These are phyloP conservation scores for Globisporangium camurandrum DNA, from an alignment of 352 stramenopile genomes.

Conservation along the genomic window DNA sequence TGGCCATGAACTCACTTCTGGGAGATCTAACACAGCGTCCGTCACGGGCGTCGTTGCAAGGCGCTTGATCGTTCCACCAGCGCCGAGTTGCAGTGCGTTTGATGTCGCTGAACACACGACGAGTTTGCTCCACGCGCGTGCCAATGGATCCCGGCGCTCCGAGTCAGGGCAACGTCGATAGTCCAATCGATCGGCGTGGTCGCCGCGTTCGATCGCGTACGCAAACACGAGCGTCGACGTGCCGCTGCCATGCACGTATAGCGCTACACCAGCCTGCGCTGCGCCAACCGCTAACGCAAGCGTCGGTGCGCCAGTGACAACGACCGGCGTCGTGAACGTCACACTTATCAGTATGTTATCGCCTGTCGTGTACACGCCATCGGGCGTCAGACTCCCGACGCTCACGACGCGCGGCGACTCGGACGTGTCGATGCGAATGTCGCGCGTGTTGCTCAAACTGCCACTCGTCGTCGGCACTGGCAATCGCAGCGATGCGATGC, in stretches of 20 bases:
- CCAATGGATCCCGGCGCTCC: conserved; percentile 15
- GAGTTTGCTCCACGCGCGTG: conserved; percentile 39
- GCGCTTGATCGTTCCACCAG: conserved; percentile 34
- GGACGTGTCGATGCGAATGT: conserved; percentile 55
- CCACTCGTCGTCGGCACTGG: conserved; percentile 28
- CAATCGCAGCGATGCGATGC: conserved; percentile 30
- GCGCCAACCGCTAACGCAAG: conserved; percentile 29
- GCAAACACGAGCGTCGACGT: conserved; percentile 35
- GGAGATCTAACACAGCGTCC: conserved; percentile 48
- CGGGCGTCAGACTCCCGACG: conserved; percentile 33
- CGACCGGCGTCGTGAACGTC: conserved; percentile 45
- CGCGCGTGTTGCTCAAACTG: conserved; percentile 54
- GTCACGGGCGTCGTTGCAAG: conserved; percentile 30
- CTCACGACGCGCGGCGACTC: conserved; percentile 44
- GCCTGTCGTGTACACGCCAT: conserved; percentile 54
- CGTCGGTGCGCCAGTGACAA: conserved; percentile 31
- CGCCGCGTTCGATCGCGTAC: conserved; percentile 43
- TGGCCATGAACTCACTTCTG: conserved; percentile 54
- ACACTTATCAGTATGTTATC: conserved; percentile 34
- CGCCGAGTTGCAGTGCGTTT: conserved; percentile 44
- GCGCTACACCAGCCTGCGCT: conserved; percentile 13
- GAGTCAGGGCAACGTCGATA: conserved; percentile 37
- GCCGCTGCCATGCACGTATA: conserved; percentile 36
- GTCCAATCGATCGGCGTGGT: conserved; percentile 51
- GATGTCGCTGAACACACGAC: conserved; percentile 29